Base-by-base conservation (phyloP, 176 grass and related monocot genomes). In the Secale cereale region DNA sequence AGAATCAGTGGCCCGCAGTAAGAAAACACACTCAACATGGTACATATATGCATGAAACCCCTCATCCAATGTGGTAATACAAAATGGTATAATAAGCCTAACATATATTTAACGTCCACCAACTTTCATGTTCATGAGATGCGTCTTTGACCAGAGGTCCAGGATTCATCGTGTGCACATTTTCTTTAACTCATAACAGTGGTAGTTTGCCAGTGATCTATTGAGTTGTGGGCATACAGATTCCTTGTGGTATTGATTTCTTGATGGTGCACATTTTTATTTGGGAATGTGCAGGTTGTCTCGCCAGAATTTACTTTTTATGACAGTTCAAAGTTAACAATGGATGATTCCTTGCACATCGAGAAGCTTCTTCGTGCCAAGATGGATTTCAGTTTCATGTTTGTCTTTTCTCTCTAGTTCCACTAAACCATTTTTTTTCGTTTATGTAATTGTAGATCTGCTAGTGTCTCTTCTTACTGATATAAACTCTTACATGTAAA, bases 301-400 rank as follows among this genome's bases (percentile, higher is more conserved):
- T 98, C 96, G 56, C 93, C 93, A 60, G 96, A 98, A 85, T 90
- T 98, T 87, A 95, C 91, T 25, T 95, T 98, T 68, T 98, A 94
- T 39, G 89, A 98, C 78, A 92, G 89, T 90, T 98, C 96, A 66
- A 98, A 92, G 84, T 77, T 98, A 80, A 90, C 80, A 19, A 83
- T 91, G 78, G 91, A 95, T 76, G 96, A 98, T 92, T 95, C 96
- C 20, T 89, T 94, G 84, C 85, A 98, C 25, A 83, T 98, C 76
- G 96, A 98, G 83, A 98, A 98, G 83, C 93, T 98, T 91, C 83
- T 98, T 59, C 96, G 96, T 28, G 91, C 86, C 43, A 98, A 95
- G 88, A 93, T 94, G 87, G 93, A 98, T 76, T 92, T 98, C 52
- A 98, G 89, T 88, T 98, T 98, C 92, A 98, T 98, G 96, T 98